A percentile compares a stretch with the other conserved stretches of the same genome.
Evolutionary conservation across 208 protist species (phyloP).

Genomic region (Trypanosoma conorhini): DNA sequence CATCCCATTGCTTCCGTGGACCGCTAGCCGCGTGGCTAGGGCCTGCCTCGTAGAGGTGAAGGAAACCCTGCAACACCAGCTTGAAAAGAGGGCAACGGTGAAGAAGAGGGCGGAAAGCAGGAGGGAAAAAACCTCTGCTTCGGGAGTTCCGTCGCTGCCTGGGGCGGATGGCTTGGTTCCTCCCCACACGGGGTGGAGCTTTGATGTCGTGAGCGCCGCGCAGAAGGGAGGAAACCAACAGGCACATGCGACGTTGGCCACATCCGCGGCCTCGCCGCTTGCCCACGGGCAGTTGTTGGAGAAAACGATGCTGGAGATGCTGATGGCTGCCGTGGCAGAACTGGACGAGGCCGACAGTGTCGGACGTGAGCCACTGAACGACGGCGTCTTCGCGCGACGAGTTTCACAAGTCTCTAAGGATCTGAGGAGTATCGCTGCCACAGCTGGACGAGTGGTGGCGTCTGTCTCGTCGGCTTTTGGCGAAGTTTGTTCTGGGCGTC

Average conservation of each 20-base stretch:
- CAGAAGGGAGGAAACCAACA: not conserved
- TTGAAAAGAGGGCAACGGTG: conserved; percentile 12
- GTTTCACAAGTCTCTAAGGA: conserved; percentile 12
- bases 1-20: conserved; percentile 78
- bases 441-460: conserved; percentile 20
- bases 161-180: not conserved
- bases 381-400: conserved; percentile 2
- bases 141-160: not conserved
- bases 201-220: conserved; percentile 2
- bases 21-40: conserved; percentile 40
- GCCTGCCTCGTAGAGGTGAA: conserved; percentile 47
- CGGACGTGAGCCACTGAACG: not conserved
- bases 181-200: conserved; percentile 19
- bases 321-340: conserved; percentile 3
- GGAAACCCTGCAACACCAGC: conserved; percentile 24
- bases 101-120: not conserved
- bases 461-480: conserved; percentile 20
- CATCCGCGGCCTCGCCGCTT: not conserved
- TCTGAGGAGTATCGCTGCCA: conserved; percentile 21
- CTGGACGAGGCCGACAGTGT: conserved; percentile 1
- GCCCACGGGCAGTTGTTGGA: not conserved
- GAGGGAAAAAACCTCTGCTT: not conserved
- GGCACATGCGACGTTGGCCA: not conserved
- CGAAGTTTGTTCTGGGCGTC: conserved; percentile 17
- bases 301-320: conserved; percentile 18